A percentile compares a stretch with the other conserved stretches of the same genome.
Conservation (phyloP, 371 early-diverging fungal species). For the Circinella umbellata region DNA sequence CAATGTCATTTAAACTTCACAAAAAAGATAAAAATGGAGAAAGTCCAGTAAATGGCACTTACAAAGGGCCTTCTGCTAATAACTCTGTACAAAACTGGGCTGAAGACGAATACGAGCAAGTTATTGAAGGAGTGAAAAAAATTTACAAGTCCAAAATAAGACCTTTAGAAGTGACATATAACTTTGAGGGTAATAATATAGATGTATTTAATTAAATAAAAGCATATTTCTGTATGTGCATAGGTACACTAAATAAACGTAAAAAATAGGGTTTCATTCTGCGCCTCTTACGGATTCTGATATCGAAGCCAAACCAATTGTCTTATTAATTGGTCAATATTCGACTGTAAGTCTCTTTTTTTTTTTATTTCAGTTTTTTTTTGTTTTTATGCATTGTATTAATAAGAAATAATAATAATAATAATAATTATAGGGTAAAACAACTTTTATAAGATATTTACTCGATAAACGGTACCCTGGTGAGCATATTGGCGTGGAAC, state of each 20-base stretch:
- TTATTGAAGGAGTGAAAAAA: constrained; percentile 67
- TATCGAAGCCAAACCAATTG: constrained; percentile 86
- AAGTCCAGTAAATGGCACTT: neutral
- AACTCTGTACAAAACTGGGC: constrained; percentile 16
- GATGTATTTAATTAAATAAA: neutral
- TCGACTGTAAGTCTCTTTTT: constrained; percentile 54
- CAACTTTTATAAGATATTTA: constrained; percentile 85
- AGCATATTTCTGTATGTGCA: neutral
- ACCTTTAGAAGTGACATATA: constrained; percentile 76
- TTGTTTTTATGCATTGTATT: neutral
- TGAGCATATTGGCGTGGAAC: constrained; percentile 86
- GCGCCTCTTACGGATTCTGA: constrained; percentile 79
- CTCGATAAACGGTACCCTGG: constrained; percentile 84
- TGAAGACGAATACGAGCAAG: constrained; percentile 59
- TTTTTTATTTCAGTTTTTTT: no score
- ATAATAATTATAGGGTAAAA: constrained; percentile 65
- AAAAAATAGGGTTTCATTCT: constrained; percentile 67
- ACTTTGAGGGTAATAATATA: constrained; percentile 64
- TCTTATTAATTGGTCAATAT: constrained; percentile 85
- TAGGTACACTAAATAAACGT: no score
- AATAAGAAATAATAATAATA: neutral
- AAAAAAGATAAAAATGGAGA: neutral
- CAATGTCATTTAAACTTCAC: constrained; percentile 2
- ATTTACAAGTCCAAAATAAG: constrained; percentile 75
- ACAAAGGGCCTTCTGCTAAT: constrained; percentile 4